phyloP scores from a whole-genome alignment of 441 rosid species.

The Jatropha podagrica region DNA sequence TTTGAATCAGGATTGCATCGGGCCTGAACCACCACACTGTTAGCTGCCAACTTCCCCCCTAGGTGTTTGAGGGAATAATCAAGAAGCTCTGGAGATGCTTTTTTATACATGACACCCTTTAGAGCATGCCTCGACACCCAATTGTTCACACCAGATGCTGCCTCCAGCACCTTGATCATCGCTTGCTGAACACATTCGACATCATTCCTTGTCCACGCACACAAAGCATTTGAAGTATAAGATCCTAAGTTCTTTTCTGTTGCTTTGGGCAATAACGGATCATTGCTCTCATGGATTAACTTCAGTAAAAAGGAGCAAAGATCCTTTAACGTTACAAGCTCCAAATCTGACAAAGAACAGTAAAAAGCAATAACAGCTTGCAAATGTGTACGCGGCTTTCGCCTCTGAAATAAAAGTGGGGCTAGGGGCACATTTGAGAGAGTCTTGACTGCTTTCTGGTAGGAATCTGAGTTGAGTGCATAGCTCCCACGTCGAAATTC shows the following conservation, averaged over 20 bases:
- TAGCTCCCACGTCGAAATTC: slow-evolving; percentile 59
- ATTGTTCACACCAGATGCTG: slow-evolving; percentile 31
- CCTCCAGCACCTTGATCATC: slow-evolving; percentile 48
- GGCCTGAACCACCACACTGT: slow-evolving; percentile 44
- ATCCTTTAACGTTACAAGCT: slow-evolving; percentile 53
- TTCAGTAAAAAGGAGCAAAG: slow-evolving; percentile 52
- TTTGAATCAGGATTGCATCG: slow-evolving; percentile 37
- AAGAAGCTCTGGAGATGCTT: slow-evolving; percentile 55
- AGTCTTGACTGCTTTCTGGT: slow-evolving; percentile 43
- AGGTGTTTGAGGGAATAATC: slow-evolving; percentile 67
- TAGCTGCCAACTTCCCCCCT: slow-evolving; percentile 40
- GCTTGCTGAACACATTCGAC: slow-evolving; percentile 50
- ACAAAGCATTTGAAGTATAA: slow-evolving; percentile 25
- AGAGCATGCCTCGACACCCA: slow-evolving; percentile 62
- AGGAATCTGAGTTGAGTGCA: slow-evolving; percentile 52
- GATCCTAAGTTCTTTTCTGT: slow-evolving; percentile 18
- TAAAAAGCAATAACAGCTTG: slow-evolving; percentile 51
- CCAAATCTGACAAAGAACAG: slow-evolving; percentile 45
- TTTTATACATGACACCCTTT: slow-evolving; percentile 49
- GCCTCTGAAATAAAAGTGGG: slow-evolving; percentile 42
- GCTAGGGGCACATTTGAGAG: slow-evolving; percentile 48
- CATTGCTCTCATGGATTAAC: slow-evolving; percentile 34
- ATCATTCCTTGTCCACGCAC: slow-evolving; percentile 54
- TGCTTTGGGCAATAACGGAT: slow-evolving; percentile 7
- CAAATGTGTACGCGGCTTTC: slow-evolving; percentile 40